A percentile compares a stretch with the other conserved stretches of the same genome.
phyloP scores from a whole-genome alignment of 2,329 filamentous ascomycete species.

The Alternaria angustiovoidea region DNA sequence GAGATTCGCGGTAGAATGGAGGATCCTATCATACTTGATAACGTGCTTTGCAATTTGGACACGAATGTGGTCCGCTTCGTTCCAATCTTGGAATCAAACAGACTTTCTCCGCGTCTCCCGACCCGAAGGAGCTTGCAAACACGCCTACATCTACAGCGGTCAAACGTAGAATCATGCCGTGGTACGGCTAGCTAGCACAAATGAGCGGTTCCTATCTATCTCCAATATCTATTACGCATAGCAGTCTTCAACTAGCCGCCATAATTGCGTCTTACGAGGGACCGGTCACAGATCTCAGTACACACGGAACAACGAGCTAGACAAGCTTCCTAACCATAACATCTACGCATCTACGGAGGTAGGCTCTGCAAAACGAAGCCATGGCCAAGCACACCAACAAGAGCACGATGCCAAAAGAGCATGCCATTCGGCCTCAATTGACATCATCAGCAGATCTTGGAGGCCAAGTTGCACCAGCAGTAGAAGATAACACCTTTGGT shows the following conservation, averaged over 20 bases:
- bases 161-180: neutral
- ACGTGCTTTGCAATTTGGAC: neutral
- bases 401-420: neutral
- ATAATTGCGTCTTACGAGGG: neutral
- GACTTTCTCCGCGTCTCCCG: neutral
- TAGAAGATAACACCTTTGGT: conserved; percentile 30
- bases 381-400: neutral
- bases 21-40: neutral
- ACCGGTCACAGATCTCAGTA: neutral
- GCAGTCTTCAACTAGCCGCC: neutral
- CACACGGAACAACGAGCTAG: neutral
- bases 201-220: neutral
- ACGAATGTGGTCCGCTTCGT: neutral
- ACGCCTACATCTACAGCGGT: neutral
- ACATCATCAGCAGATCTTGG: conserved; percentile 20
- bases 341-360: neutral
- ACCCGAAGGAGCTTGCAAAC: neutral
- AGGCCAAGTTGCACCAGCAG: conserved; percentile 9
- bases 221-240: neutral
- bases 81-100: neutral
- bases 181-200: neutral
- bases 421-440: neutral
- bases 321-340: neutral
- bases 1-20: neutral
- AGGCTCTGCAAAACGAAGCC: neutral